A percentile compares a stretch with the other conserved stretches of the same genome.
These are phyloP conservation scores for Nakazawaea ernobii DNA, from an alignment of 805 yeast species.

Conservation along the genomic window DNA sequence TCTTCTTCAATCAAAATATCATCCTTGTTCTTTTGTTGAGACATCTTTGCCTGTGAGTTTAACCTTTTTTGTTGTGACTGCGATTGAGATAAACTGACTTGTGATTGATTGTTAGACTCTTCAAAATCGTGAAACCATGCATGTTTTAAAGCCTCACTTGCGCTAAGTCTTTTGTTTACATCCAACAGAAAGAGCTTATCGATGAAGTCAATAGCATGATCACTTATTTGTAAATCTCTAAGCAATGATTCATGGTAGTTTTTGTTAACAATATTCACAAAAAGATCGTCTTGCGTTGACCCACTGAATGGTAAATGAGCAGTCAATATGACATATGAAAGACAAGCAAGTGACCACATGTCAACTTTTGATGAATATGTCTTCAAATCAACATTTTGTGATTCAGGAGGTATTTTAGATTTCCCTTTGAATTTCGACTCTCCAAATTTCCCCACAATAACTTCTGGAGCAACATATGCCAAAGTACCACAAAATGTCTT, in stretches of 20 bases:
- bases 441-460: slow-evolving; percentile 53
- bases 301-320: slow-evolving; percentile 96
- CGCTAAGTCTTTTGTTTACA: slow-evolving; percentile 67
- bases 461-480: slow-evolving; percentile 97
- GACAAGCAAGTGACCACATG: slow-evolving; percentile 96
- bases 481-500: slow-evolving; percentile 97
- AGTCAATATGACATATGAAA: slow-evolving; percentile 85
- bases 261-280: slow-evolving; percentile 70
- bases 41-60: slow-evolving; percentile 26
- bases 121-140: slow-evolving; percentile 59
- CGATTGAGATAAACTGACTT: slow-evolving; percentile 62
- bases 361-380: slow-evolving; percentile 84
- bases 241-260: slow-evolving; percentile 75
- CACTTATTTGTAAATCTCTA: slow-evolving; percentile 29
- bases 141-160: slow-evolving; percentile 69
- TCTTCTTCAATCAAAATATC: slow-evolving; percentile 5
- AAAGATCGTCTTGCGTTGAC: slow-evolving; percentile 79
- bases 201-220: slow-evolving; percentile 48
- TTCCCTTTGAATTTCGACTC: slow-evolving; percentile 18
- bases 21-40: not conserved
- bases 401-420: slow-evolving; percentile 9
- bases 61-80: slow-evolving; percentile 56
- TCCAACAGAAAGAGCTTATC: slow-evolving; percentile 68
- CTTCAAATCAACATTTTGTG: slow-evolving; percentile 13
- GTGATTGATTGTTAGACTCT: slow-evolving; percentile 27